Conservation (phyloP, 1,139 yeast species). For the Magnusiomyces ingens region DNA sequence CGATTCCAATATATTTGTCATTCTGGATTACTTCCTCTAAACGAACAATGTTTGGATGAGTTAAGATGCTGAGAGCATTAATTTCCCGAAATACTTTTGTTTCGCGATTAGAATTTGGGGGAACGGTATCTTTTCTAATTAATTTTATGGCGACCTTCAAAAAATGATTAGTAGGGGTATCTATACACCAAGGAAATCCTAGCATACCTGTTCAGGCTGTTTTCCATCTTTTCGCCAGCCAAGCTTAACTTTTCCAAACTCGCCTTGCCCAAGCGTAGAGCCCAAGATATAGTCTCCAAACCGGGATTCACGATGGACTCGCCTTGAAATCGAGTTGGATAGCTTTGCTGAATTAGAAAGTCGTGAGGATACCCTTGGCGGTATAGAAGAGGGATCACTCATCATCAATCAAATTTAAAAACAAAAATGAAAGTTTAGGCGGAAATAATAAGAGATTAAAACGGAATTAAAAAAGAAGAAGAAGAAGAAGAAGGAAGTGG, state of each 20-base stretch:
- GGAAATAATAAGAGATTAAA: background rate
- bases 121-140: slow-evolving; percentile 74
- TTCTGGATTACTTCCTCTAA: slow-evolving; percentile 90
- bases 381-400: background rate
- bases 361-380: slow-evolving; percentile 16
- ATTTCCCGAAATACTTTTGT: slow-evolving; percentile 89
- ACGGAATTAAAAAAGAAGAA: background rate
- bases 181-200: background rate
- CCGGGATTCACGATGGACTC: slow-evolving; percentile 35
- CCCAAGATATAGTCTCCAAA: slow-evolving; percentile 89
- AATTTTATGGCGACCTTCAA: slow-evolving; percentile 88
- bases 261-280: slow-evolving; percentile 96
- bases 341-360: slow-evolving; percentile 16
- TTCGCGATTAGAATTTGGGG: slow-evolving; percentile 78
- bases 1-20: slow-evolving; percentile 93
- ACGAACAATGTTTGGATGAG: slow-evolving; percentile 89
- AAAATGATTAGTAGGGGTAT: background rate
- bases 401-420: too few species aligned
- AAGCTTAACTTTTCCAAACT: slow-evolving; percentile 94
- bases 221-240: slow-evolving; percentile 71
- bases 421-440: too few species aligned
- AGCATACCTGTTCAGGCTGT: slow-evolving; percentile 13
- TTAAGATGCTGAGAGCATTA: slow-evolving; percentile 74
- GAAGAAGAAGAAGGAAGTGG: background rate
- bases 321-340: slow-evolving; percentile 16